phyloP scores from a whole-genome alignment of 2,329 filamentous ascomycete genomes.

The Fusarium aywerte region DNA sequence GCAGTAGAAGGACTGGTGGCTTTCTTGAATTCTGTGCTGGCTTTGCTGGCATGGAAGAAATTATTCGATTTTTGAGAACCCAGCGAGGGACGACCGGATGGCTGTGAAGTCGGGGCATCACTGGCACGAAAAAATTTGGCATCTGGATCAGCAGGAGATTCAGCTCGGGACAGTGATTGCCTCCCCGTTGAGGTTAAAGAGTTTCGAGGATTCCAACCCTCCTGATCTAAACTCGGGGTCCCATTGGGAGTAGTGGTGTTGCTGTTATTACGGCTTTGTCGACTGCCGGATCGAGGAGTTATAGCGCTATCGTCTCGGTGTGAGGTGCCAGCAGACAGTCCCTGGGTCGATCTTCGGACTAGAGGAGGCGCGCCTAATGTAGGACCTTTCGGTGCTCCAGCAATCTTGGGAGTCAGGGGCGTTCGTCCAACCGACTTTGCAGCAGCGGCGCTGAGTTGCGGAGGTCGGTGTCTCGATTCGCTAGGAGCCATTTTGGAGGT shows the following conservation, averaged over 20 bases:
- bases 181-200: constrained; percentile 47
- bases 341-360: constrained; percentile 50
- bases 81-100: constrained; percentile 50
- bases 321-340: constrained; percentile 7
- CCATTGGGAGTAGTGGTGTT: constrained; percentile 71
- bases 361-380: constrained; percentile 56
- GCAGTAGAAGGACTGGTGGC: constrained; percentile 47
- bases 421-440: constrained; percentile 62
- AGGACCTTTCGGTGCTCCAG: constrained; percentile 54
- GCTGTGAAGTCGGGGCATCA: constrained; percentile 69
- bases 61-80: constrained; percentile 61
- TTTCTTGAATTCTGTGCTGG: constrained; percentile 54
- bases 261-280: constrained; percentile 78
- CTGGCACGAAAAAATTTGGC: constrained; percentile 92
- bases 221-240: constrained; percentile 63
- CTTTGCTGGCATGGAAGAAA: constrained; percentile 69
- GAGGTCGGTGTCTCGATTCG: constrained; percentile 71
- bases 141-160: constrained; percentile 45
- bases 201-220: constrained; percentile 58
- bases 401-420: constrained; percentile 67
- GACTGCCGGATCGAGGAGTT: constrained; percentile 80
- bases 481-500: constrained; percentile 58
- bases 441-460: constrained; percentile 72
- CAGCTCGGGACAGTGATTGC: constrained; percentile 39
- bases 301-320: constrained; percentile 53